Evolutionary conservation across 2,329 filamentous ascomycete genomes (phyloP).

Genomic region (Fusarium floridanum): DNA sequence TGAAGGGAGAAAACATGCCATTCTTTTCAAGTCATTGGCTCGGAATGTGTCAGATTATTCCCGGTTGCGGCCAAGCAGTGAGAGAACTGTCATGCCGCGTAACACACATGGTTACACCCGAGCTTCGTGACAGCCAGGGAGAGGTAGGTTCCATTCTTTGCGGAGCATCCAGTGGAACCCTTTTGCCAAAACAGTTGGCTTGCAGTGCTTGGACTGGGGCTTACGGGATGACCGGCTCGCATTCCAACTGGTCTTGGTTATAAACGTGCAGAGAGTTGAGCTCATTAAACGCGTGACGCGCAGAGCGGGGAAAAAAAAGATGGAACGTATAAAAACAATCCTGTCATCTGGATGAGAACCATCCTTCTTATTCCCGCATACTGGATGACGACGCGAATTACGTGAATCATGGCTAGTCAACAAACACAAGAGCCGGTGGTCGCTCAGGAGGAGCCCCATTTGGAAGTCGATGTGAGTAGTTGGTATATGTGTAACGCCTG

Average conservation of each 20-base stretch:
- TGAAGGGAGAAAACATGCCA: not conserved
- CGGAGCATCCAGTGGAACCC: not conserved
- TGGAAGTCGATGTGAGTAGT: not conserved
- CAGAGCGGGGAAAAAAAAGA: not conserved
- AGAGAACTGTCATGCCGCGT: not conserved
- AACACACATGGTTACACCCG: not conserved
- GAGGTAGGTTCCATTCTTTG: conserved; percentile 1
- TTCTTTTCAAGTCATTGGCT: not conserved
- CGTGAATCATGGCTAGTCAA: not conserved
- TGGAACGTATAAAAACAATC: not conserved
- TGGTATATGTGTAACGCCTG: not conserved
- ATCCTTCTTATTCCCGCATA: not conserved
- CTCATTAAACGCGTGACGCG: not conserved
- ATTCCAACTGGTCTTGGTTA: not conserved
- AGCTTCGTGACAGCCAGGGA: not conserved
- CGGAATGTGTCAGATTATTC: not conserved
- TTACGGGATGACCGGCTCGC: not conserved
- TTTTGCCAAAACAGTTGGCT: not conserved
- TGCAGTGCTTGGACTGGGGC: not conserved
- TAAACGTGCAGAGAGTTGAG: not conserved
- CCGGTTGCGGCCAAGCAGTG: not conserved
- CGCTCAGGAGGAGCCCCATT: not conserved
- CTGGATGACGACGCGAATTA: not conserved
- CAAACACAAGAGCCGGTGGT: not conserved
- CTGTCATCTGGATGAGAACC: not conserved